Conservation (phyloP, 2,329 filamentous ascomycete genomes). For the Orbilia quercus region DNA sequence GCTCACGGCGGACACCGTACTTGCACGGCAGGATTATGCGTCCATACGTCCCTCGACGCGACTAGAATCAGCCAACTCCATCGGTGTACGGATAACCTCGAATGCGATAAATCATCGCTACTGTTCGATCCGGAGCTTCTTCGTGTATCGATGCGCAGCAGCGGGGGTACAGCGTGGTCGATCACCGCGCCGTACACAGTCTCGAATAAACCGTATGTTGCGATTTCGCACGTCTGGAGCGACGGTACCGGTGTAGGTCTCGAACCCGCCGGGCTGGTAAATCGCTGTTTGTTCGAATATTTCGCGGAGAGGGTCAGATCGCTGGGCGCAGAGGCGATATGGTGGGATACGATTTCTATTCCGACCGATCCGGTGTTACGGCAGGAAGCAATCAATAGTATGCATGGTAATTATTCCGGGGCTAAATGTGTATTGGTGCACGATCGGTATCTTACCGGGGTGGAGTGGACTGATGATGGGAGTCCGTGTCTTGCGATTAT, state of each 20-base stretch:
- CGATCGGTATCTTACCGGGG: slow-evolving; percentile 49
- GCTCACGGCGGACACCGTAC: slow-evolving; percentile 17
- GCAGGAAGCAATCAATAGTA: slow-evolving; percentile 57
- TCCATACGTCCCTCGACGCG: slow-evolving; percentile 16
- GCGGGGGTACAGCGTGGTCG: slow-evolving; percentile 20
- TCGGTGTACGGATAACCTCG: background rate
- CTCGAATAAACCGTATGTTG: slow-evolving; percentile 52
- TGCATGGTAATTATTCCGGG: slow-evolving; percentile 60
- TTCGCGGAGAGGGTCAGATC: slow-evolving; percentile 56
- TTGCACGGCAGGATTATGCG: slow-evolving; percentile 22
- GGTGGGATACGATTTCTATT: slow-evolving; percentile 61
- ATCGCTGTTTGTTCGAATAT: slow-evolving; percentile 59
- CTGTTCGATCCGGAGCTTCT: slow-evolving; percentile 28
- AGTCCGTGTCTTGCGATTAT: slow-evolving; percentile 58
- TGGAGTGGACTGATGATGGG: slow-evolving; percentile 57
- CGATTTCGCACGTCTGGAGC: slow-evolving; percentile 61
- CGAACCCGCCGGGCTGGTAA: slow-evolving; percentile 58
- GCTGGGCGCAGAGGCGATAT: slow-evolving; percentile 59
- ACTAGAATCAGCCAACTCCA: slow-evolving; percentile 31
- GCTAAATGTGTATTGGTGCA: slow-evolving; percentile 58
- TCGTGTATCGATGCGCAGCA: slow-evolving; percentile 1
- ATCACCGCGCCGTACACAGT: slow-evolving; percentile 13
- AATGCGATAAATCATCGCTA: background rate
- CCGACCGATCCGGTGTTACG: slow-evolving; percentile 55
- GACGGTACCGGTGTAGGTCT: slow-evolving; percentile 60